Evolutionary conservation across 257 asterid genomes (phyloP).

Genomic region (Solanum pimpinellifolium): DNA sequence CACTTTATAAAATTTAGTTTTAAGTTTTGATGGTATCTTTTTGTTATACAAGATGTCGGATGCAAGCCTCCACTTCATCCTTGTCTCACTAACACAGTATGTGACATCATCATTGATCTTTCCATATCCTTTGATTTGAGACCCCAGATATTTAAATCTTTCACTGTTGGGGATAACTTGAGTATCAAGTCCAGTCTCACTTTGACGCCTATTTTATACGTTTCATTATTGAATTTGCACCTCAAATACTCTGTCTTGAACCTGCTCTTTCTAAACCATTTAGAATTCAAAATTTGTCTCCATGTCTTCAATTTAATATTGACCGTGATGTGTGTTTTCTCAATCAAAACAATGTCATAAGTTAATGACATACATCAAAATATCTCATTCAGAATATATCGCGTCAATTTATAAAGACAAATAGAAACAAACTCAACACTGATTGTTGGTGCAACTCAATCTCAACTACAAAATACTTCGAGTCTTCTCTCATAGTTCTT

Average conservation of each 20-base stretch:
- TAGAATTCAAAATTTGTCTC: neutral
- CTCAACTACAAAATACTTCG: neutral
- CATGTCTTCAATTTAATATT: no score
- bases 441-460: neutral
- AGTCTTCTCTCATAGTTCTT: neutral
- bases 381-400: neutral
- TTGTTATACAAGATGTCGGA: neutral
- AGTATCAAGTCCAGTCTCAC: neutral
- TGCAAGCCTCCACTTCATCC: neutral
- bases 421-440: no score
- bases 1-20: neutral
- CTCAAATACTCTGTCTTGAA: no score
- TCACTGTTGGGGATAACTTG: neutral
- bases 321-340: accelerated
- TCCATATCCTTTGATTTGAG: neutral
- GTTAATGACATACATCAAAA: no score
- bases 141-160: no score
- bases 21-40: neutral
- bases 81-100: neutral
- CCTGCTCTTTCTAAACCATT: neutral
- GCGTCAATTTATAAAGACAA: no score
- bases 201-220: neutral
- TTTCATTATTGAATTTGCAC: no score
- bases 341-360: neutral
- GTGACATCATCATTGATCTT: neutral